Percentiles rank a stretch among this genome's conserved stretches.
phyloP scores from a whole-genome alignment of 805 yeast genomes.

The Lachancea sp. region DNA sequence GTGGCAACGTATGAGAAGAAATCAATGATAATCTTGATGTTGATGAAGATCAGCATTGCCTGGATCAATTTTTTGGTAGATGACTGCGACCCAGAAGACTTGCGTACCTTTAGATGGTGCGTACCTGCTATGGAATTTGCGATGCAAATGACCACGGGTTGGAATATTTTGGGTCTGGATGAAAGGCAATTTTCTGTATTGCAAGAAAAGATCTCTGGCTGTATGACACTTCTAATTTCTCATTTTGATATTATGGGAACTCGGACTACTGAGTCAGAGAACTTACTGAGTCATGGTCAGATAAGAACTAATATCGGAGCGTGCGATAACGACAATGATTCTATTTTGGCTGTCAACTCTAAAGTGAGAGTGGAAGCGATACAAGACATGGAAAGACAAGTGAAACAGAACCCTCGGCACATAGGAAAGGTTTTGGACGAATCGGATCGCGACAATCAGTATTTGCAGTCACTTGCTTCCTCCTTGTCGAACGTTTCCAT shows the following conservation, averaged over 20 bases:
- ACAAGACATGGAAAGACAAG: conserved; percentile 49
- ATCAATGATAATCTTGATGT: conserved; percentile 59
- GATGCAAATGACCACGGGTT: conserved; percentile 88
- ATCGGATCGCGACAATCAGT: conserved; percentile 80
- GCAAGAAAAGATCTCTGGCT: conserved; percentile 81
- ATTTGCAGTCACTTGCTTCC: conserved; percentile 77
- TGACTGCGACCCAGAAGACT: conserved; percentile 89
- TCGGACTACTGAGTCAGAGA: conserved; percentile 58
- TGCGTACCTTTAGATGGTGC: conserved; percentile 91
- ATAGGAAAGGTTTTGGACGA: conserved; percentile 90
- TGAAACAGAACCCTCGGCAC: conserved; percentile 39
- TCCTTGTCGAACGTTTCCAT: conserved; percentile 84
- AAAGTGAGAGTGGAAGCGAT: conserved; percentile 65
- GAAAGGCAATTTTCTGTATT: conserved; percentile 68
- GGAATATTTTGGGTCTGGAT: conserved; percentile 73
- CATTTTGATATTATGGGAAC: conserved; percentile 99
- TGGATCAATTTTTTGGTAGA: conserved; percentile 94
- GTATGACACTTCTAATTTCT: conserved; percentile 87
- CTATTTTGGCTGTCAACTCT: conserved; percentile 50
- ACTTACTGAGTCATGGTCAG: conserved; percentile 34
- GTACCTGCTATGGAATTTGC: conserved; percentile 94
- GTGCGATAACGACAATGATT: conserved; percentile 47
- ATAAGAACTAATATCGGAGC: conserved; percentile 30
- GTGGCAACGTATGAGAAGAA: conserved; percentile 52
- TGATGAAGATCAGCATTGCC: conserved; percentile 71